A percentile compares a stretch with the other conserved stretches of the same genome.
phyloP scores from a whole-genome alignment of 495 filamentous ascomycete species.

The Penicillium manginii region DNA sequence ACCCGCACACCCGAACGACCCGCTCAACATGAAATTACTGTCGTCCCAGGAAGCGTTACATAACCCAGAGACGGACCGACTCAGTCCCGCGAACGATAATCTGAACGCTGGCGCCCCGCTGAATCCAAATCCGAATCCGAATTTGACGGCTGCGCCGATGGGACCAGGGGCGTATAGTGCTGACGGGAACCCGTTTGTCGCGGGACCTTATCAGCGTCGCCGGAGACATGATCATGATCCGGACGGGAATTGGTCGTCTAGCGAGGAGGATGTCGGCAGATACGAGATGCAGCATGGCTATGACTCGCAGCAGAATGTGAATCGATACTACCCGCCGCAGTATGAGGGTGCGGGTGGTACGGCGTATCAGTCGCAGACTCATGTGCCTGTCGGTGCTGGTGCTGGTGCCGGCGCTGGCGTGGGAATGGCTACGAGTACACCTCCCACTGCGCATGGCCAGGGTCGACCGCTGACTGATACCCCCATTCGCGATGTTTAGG shows the following conservation, averaged over 20 bases:
- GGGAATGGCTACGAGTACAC: background rate
- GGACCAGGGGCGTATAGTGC: slow-evolving; percentile 13
- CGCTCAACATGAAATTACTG: slow-evolving; percentile 17
- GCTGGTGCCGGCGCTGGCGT: background rate
- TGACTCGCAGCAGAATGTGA: slow-evolving; percentile 18
- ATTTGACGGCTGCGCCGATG: no score
- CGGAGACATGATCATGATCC: slow-evolving; percentile 32
- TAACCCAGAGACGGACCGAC: slow-evolving; percentile 38
- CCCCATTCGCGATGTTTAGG: slow-evolving; percentile 23
- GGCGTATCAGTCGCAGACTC: slow-evolving; percentile 38
- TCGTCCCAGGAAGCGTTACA: slow-evolving; percentile 34
- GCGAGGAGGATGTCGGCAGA: slow-evolving; percentile 45
- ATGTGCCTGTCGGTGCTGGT: slow-evolving; percentile 8
- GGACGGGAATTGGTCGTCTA: slow-evolving; percentile 47
- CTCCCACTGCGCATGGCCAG: slow-evolving; percentile 15
- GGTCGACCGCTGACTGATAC: slow-evolving; percentile 32
- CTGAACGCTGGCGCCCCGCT: slow-evolving; percentile 15
- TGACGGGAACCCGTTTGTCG: slow-evolving; percentile 26
- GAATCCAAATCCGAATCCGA: background rate
- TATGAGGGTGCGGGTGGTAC: slow-evolving; percentile 35
- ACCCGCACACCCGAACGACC: slow-evolving; percentile 32
- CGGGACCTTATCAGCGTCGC: slow-evolving; percentile 33
- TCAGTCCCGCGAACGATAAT: slow-evolving; percentile 15
- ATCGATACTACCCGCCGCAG: slow-evolving; percentile 23
- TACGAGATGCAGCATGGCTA: slow-evolving; percentile 51